A percentile compares a stretch with the other conserved stretches of the same genome.
These are phyloP conservation scores for Knoxia roxburghii DNA, from an alignment of 257 asterid species.

Conservation along the genomic window DNA sequence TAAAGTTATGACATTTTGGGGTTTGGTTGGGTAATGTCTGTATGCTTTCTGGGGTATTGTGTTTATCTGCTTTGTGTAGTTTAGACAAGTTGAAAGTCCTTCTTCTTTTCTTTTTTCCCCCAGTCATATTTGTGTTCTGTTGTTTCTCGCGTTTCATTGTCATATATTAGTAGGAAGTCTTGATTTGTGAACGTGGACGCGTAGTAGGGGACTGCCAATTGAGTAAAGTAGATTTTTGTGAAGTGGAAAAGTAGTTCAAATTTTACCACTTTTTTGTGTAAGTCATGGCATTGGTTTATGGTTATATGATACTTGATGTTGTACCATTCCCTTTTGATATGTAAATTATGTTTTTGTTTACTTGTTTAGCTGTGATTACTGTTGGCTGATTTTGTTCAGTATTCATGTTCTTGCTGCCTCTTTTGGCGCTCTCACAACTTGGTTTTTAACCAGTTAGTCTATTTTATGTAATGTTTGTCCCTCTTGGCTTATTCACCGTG, in stretches of 20 bases:
- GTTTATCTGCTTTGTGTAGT: neutral
- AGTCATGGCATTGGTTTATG: neutral
- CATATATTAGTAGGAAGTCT: neutral
- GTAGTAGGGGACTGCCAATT: neutral
- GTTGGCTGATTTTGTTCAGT: no score
- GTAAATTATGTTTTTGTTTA: no score
- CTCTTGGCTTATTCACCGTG: neutral
- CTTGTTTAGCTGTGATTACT: no score
- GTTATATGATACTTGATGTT: neutral
- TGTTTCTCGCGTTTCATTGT: neutral
- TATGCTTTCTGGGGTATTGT: no score
- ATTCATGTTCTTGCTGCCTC: no score
- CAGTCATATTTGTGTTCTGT: neutral
- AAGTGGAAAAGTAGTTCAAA: neutral
- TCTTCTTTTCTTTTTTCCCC: neutral
- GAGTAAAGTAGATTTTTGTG: neutral
- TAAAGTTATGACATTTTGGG: neutral
- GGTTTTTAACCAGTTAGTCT: neutral
- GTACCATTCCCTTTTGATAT: neutral
- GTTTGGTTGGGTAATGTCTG: neutral
- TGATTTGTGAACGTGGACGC: conserved; percentile 5
- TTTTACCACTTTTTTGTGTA: neutral
- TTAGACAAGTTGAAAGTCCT: neutral
- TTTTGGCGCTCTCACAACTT: no score
- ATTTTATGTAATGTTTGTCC: neutral